Percentiles rank a stretch among this genome's conserved stretches.
These are phyloP conservation scores for Dovyalis caffra DNA, from an alignment of 345 rosid species.

Conservation along the genomic window DNA sequence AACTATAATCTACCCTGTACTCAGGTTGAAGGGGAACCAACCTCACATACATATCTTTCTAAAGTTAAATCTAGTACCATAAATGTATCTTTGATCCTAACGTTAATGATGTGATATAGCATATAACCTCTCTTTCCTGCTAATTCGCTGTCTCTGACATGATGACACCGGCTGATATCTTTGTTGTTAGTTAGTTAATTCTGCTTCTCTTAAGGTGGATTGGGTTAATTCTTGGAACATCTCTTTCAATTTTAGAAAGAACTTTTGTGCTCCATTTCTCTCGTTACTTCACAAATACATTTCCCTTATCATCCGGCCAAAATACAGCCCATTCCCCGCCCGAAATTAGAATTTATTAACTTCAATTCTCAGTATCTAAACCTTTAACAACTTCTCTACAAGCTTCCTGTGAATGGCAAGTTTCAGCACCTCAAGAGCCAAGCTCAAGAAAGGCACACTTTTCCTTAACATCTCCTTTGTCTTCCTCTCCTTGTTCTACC, in stretches of 20 bases:
- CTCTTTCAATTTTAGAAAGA: background rate
- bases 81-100: background rate
- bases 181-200: background rate
- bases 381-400: conserved; percentile 13
- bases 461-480: conserved; percentile 56
- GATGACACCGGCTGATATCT: background rate
- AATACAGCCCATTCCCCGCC: conserved; percentile 17
- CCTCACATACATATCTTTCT: background rate
- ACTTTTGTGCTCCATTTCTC: background rate
- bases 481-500: conserved; percentile 38
- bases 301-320: conserved; percentile 16
- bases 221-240: background rate
- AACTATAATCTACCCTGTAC: conserved; percentile 2
- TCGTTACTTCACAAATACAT: background rate
- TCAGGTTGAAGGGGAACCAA: background rate
- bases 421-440: conserved; percentile 15
- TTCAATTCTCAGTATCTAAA: conserved; percentile 13
- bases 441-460: conserved; percentile 32
- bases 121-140: background rate
- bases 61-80: background rate
- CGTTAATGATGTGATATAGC: conserved; percentile 1
- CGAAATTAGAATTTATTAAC: conserved; percentile 18
- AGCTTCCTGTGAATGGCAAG: conserved; percentile 40
- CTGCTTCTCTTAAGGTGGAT: background rate
- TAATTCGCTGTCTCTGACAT: background rate